Evolutionary conservation across 768 basidiomycete species (phyloP).

Genomic region (Tulasnella sp.): DNA sequence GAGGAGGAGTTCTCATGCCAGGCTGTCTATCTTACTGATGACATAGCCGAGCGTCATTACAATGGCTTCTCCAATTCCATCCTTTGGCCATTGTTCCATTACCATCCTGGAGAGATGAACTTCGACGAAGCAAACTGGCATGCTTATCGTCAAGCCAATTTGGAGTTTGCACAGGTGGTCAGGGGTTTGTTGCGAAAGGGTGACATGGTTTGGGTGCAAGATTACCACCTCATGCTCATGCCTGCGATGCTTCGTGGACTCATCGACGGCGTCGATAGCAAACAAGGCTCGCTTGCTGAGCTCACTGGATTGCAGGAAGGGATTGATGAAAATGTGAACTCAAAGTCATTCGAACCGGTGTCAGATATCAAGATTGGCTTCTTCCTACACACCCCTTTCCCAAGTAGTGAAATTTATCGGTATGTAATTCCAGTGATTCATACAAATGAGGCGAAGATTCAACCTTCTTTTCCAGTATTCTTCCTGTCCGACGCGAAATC

Average conservation of each 20-base stretch:
- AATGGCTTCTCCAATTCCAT: conserved; percentile 99
- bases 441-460: not conserved
- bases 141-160: conserved; percentile 92
- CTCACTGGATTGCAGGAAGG: conserved; percentile 52
- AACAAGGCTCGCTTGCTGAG: conserved; percentile 39
- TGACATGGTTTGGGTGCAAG: conserved; percentile 98
- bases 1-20: conserved; percentile 94
- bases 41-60: conserved; percentile 96
- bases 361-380: conserved; percentile 78
- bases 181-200: conserved; percentile 64
- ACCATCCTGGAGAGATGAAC: conserved; percentile 99
- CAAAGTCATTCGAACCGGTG: conserved; percentile 32
- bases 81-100: conserved; percentile 98
- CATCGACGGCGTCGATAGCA: conserved; percentile 55
- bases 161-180: conserved; percentile 86
- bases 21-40: conserved; percentile 95
- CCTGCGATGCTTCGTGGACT: conserved; percentile 88
- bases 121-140: conserved; percentile 98
- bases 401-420: conserved; percentile 95
- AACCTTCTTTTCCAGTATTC: conserved; percentile 43
- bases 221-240: conserved; percentile 94
- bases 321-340: conserved; percentile 31
- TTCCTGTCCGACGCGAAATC: conserved; percentile 94
- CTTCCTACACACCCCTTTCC: conserved; percentile 98
- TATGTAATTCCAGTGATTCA: conserved; percentile 27